Evolutionary conservation across 352 stramenopile genomes (phyloP).

Genomic region (Phytophthora europaea): DNA sequence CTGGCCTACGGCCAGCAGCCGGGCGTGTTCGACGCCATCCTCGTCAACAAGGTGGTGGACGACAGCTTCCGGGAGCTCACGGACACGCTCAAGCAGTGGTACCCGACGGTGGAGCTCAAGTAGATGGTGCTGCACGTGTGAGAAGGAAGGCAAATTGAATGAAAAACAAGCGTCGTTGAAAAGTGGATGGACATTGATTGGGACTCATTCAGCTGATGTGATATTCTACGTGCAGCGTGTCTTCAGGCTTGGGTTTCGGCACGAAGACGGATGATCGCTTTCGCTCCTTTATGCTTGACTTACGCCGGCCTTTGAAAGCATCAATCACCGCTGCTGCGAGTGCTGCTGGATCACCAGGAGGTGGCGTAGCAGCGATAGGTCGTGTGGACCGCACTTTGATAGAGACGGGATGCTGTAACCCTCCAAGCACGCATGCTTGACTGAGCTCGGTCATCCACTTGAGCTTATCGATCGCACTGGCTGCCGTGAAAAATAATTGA

Average conservation of each 20-base stretch:
- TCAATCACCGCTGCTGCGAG: conserved; percentile 29
- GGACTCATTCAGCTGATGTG: conserved; percentile 6
- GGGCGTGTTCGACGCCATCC: conserved; percentile 90
- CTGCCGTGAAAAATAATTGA: conserved; percentile 50
- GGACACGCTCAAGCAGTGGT: conserved; percentile 78
- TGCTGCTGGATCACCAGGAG: conserved; percentile 8
- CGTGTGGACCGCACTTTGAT: conserved; percentile 27
- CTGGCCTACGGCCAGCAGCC: conserved; percentile 90
- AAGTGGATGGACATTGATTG: not conserved
- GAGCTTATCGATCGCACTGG: conserved; percentile 52
- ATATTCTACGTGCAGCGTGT: conserved; percentile 60
- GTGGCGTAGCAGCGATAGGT: conserved; percentile 3
- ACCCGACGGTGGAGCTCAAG: conserved; percentile 70
- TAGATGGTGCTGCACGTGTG: conserved; percentile 23
- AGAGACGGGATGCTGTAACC: conserved; percentile 17
- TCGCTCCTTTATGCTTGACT: conserved; percentile 11
- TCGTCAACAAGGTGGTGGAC: conserved; percentile 92
- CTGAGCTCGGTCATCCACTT: conserved; percentile 58
- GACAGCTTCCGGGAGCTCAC: conserved; percentile 82
- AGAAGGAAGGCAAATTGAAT: conserved; percentile 8
- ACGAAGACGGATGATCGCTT: conserved; percentile 31
- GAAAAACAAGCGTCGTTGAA: not conserved
- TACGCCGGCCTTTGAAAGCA: conserved; percentile 25
- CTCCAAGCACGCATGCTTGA: conserved; percentile 27
- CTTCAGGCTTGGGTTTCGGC: conserved; percentile 12